phyloP scores from a whole-genome alignment of 106 monocot genomes.

The Phalaenopsis aphrodite region DNA sequence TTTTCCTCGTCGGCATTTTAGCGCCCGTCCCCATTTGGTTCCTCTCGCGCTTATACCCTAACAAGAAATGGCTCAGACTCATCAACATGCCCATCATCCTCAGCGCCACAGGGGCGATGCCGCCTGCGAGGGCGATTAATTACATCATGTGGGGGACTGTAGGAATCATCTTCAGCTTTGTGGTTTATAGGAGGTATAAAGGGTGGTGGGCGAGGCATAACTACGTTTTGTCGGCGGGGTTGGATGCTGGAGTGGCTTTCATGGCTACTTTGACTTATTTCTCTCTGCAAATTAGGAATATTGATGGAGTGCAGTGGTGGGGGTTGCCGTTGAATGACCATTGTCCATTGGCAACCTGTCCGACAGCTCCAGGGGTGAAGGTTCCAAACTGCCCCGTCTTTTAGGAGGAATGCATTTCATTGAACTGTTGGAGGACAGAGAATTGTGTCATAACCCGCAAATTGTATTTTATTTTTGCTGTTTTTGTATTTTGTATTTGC shows the following conservation, averaged over 20 bases:
- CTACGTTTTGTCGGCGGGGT: constrained; percentile 27
- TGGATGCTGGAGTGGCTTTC: constrained; percentile 30
- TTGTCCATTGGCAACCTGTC: constrained; percentile 25
- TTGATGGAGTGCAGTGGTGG: constrained; percentile 28
- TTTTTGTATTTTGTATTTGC: too few species aligned
- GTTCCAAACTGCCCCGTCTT: neutral
- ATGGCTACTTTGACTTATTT: constrained; percentile 19
- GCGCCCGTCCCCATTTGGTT: constrained; percentile 19
- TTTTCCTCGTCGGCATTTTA: constrained; percentile 22
- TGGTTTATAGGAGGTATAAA: constrained; percentile 17
- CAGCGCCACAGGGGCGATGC: constrained; percentile 7
- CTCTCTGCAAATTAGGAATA: constrained; percentile 13
- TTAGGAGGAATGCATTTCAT: neutral
- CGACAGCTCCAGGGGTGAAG: constrained; percentile 14
- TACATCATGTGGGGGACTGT: constrained; percentile 19
- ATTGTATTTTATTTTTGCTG: too few species aligned
- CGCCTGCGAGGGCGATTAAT: constrained; percentile 15
- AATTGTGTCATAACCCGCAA: too few species aligned
- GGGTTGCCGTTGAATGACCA: constrained; percentile 15
- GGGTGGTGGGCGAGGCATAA: constrained; percentile 28
- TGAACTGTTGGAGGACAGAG: neutral
- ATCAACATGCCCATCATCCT: constrained; percentile 34
- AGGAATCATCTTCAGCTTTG: constrained; percentile 26
- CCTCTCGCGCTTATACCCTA: constrained; percentile 8
- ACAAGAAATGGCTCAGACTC: constrained; percentile 30